Evolutionary conservation across 169 alveolate species (phyloP), one percentile per base, ranked within the genome.

Genomic region (Nephromyces sp.): DNA sequence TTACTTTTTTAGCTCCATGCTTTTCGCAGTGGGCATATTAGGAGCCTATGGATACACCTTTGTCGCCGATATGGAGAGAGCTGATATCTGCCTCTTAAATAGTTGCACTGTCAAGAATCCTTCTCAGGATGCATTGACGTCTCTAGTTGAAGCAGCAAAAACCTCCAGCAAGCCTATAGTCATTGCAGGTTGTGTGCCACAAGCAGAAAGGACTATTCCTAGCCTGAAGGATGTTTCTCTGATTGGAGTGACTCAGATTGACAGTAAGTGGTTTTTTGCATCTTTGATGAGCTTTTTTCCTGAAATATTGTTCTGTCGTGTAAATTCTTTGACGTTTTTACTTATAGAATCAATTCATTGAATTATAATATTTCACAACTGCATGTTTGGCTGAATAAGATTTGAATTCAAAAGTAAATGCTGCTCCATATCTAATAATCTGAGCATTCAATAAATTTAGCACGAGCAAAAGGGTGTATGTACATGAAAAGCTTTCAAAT

Each of bases 71-170:
- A 74, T 92, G 52, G 95, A 94, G 43, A 94, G 87, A 22, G 92
- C 81, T 52, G 95, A 95, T 78, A 83, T 95, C 4, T 86, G 92
- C 33, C 92, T 97, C 21, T 81, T 97, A 61, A 97, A 97, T 68
- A 90, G 97, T 24, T 97, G 99, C 80, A 97, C 99, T 0, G 99
- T 97, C 57, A 97, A 97, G 82, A 92, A 92, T 35, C 99, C 99
- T n/a, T 92, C 98, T 32, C 94, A 97, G 85, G 98, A 95, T 32
- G 92, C 97, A 52, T 86, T 94, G 79, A 72, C 79, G 43, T 90
- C 66, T 2, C 15, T 5, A 2, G 92, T 84, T n/a, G 28, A 78
- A 43, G 76, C 79, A 66, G 89, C 90, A 6, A 78, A 86, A 74
- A 72, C 73, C 1, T 3, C 80, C 68, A 84, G 83, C 57, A 86